These are phyloP conservation scores for Phycomyces blakesleeanus DNA, from an alignment of 192 early-diverging fungal genomes.

Conservation along the genomic window DNA sequence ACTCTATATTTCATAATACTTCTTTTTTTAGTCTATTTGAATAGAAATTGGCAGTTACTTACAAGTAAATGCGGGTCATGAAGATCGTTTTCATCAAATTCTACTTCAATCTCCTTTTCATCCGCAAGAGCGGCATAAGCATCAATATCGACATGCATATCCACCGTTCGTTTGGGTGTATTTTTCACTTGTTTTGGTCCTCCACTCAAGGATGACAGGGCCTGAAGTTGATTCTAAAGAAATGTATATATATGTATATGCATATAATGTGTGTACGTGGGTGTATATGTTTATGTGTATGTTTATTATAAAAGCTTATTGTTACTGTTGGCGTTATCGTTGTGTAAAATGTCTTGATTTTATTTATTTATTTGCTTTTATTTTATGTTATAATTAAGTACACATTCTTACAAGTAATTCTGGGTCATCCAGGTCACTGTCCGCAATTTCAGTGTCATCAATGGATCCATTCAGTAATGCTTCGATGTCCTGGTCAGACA, in stretches of 20 bases:
- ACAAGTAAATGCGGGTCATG: slow-evolving; percentile 74
- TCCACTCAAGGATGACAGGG: slow-evolving; percentile 33
- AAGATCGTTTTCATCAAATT: slow-evolving; percentile 69
- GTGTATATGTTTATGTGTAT: too few relatives aligned
- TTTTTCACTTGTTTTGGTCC: slow-evolving; percentile 12
- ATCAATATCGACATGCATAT: slow-evolving; percentile 26
- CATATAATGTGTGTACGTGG: too few relatives aligned
- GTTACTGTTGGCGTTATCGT: too few relatives aligned
- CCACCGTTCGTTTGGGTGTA: not conserved
- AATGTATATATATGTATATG: too few relatives aligned
- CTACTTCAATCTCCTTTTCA: slow-evolving; percentile 57
- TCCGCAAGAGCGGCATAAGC: slow-evolving; percentile 22
- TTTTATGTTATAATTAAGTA: too few relatives aligned
- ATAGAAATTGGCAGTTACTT: not conserved
- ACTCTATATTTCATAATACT: not conserved
- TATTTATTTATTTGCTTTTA: not conserved
- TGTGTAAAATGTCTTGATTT: not conserved
- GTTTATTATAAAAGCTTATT: too few relatives aligned
- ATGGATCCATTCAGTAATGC: not conserved
- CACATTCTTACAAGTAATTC: slow-evolving; percentile 51
- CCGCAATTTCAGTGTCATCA: not conserved
- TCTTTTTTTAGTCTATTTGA: too few relatives aligned
- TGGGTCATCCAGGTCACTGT: slow-evolving; percentile 45
- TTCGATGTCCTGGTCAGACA: not conserved
- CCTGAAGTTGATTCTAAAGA: slow-evolving; percentile 45